Evolutionary conservation across 1,284 basidiomycete genomes (phyloP).

Genomic region (Malassezia obtusa): DNA sequence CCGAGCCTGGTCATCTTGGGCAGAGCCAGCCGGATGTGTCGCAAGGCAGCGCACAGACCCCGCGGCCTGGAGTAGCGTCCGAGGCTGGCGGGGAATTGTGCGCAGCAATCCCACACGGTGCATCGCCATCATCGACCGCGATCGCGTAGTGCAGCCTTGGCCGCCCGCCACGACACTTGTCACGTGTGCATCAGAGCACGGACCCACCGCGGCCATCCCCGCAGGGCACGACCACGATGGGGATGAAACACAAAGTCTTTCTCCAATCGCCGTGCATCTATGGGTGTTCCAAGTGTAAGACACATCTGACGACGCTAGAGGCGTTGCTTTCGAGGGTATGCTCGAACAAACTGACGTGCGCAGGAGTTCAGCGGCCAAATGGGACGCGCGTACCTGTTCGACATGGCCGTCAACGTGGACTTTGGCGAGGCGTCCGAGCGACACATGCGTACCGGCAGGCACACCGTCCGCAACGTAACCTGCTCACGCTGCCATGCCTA

Average conservation of each 20-base stretch:
- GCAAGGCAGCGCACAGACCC: not conserved
- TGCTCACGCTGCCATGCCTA: conserved; percentile 76
- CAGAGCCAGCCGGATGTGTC: not conserved
- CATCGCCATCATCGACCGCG: too few species aligned
- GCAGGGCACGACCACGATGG: conserved; percentile 54
- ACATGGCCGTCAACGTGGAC: conserved; percentile 77
- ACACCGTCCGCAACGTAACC: conserved; percentile 87
- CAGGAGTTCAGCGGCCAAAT: conserved; percentile 64
- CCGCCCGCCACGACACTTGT: not conserved
- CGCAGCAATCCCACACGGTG: too few species aligned
- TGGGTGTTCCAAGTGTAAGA: conserved; percentile 79
- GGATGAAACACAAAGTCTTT: conserved; percentile 78
- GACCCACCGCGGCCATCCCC: not conserved
- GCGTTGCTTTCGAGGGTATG: conserved; percentile 68
- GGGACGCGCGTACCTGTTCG: conserved; percentile 85
- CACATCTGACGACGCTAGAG: conserved; percentile 84
- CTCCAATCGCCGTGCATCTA: conserved; percentile 73
- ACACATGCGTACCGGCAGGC: conserved; percentile 90
- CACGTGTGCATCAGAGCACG: not conserved
- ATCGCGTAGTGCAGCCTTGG: too few species aligned
- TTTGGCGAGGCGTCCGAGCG: conserved; percentile 80
- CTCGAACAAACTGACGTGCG: too few species aligned
- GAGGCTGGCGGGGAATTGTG: too few species aligned
- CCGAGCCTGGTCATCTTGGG: not conserved
- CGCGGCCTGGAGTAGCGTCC: too few species aligned